Evolutionary conservation across 805 yeast genomes (phyloP), one percentile per base, ranked within the genome.

Genomic region (Candida glaebosa): DNA sequence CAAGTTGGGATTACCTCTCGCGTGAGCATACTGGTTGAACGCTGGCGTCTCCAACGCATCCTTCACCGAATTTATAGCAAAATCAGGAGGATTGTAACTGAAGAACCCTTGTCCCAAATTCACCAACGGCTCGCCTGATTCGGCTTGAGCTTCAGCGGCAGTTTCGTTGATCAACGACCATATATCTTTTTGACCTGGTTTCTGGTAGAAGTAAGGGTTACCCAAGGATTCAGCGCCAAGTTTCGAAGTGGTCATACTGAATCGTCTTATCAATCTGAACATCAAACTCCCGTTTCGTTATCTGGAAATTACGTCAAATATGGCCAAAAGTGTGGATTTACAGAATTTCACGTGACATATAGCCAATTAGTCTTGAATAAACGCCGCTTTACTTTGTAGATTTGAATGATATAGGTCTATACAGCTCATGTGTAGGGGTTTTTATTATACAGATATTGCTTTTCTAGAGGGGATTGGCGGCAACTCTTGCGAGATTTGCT

Each of bases 21-120:
- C 85, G 14, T 84, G 96, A 3, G 98, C 87, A 58, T 93, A 93
- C 65, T 93, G 99, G 64, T 93, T 93, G 59, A 79, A 79, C 44
- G 81, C 73, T 3, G 98, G 83, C 25, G 69, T 70, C 41, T 79
- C 81, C 34, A 89, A 71, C 0, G 96, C 91, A 33, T 75, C 72
- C 49, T 81, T 78, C 14, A 91, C 95, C 5, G 96, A 95, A 8
- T 80, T 75, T 44, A 85, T 71, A 12, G 95, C 96, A 64, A 93
- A 93, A n/a, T 81, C 77, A 1, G 99, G 99, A 2, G 99, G 99
- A 22, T 90, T 78, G 61, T 91, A 93, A 2, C 96, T 88, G 71
- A 93, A 93, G 66, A 93, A 93, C 2, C 99, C 99, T 63, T 93
- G 99, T 25, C 99, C 99, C 43, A 93, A 75, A 54, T 93, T 93